A percentile compares a stretch with the other conserved stretches of the same genome.
phyloP scores from a whole-genome alignment of 805 yeast genomes.

The Candida maesae region DNA sequence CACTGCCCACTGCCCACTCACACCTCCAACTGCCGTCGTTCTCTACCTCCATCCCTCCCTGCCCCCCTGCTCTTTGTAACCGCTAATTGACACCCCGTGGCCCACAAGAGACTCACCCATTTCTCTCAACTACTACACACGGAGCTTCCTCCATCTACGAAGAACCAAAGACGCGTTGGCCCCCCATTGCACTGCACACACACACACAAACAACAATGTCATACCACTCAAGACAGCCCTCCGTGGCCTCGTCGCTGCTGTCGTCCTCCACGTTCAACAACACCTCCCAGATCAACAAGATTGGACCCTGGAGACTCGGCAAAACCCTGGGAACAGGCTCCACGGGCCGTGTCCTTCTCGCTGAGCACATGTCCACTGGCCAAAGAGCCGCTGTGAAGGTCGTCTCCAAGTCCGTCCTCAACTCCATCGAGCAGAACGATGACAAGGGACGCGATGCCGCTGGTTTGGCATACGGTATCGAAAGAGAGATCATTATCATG shows the following conservation, averaged over 20 bases:
- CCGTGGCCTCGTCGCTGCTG: constrained; percentile 53
- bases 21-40: constrained; percentile 8
- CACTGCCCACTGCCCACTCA: no score
- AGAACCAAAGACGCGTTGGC: constrained; percentile 1
- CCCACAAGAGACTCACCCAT: no score
- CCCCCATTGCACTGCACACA: neutral
- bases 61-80: neutral
- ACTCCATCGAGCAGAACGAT: constrained; percentile 29
- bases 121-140: no score
- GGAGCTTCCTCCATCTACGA: no score
- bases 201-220: constrained; percentile 23
- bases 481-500: constrained; percentile 96
- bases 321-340: constrained; percentile 80
- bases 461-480: constrained; percentile 91
- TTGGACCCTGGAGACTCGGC: constrained; percentile 84
- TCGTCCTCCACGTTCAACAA: constrained; percentile 41
- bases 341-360: constrained; percentile 74
- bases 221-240: constrained; percentile 50
- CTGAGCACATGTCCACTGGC: constrained; percentile 65
- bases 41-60: neutral
- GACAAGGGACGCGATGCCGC: constrained; percentile 41
- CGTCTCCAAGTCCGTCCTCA: constrained; percentile 60
- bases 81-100: neutral
- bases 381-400: constrained; percentile 82
- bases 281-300: constrained; percentile 39